Conservation (phyloP, 306 rosid genomes). For the Vicia sativa region DNA sequence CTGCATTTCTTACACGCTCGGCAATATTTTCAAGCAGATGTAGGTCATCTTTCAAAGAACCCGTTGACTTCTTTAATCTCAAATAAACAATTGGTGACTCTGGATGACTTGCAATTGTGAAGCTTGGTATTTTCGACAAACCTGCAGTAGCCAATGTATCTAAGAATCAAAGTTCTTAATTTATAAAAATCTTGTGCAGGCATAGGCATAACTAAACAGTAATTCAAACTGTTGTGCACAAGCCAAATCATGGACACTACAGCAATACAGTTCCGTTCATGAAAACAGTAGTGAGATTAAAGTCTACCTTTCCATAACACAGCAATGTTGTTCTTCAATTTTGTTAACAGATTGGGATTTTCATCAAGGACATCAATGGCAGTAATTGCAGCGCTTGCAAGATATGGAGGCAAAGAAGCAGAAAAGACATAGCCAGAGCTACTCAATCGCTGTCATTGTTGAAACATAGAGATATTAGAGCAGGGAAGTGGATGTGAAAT, state of each 20-base stretch:
- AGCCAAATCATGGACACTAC: conserved; percentile 26
- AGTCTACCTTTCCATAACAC: conserved; percentile 68
- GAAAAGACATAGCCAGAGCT: conserved; percentile 97
- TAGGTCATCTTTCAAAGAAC: conserved; percentile 65
- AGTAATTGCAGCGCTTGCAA: conserved; percentile 87
- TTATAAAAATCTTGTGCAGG: background rate
- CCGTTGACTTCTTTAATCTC: conserved; percentile 68
- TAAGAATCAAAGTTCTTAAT: conserved; percentile 29
- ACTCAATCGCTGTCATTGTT: conserved; percentile 80
- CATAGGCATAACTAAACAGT: conserved; percentile 15
- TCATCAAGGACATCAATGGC: conserved; percentile 87
- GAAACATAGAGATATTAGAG: conserved; percentile 40
- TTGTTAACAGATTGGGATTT: conserved; percentile 70
- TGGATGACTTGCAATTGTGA: conserved; percentile 69
- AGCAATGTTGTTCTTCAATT: conserved; percentile 70
- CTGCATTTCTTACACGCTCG: conserved; percentile 58
- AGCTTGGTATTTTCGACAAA: conserved; percentile 61
- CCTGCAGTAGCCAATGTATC: conserved; percentile 58
- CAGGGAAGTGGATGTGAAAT: conserved; percentile 26
- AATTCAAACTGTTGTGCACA: background rate
- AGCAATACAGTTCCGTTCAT: conserved; percentile 12
- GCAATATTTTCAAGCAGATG: conserved; percentile 72
- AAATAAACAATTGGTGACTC: conserved; percentile 91
- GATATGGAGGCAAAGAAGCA: conserved; percentile 98
- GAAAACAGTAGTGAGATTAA: conserved; percentile 36